A percentile compares a stretch with the other conserved stretches of the same genome.
Conservation (phyloP, 2,329 filamentous ascomycete species). For the Sphaerostilbella broomeana region DNA sequence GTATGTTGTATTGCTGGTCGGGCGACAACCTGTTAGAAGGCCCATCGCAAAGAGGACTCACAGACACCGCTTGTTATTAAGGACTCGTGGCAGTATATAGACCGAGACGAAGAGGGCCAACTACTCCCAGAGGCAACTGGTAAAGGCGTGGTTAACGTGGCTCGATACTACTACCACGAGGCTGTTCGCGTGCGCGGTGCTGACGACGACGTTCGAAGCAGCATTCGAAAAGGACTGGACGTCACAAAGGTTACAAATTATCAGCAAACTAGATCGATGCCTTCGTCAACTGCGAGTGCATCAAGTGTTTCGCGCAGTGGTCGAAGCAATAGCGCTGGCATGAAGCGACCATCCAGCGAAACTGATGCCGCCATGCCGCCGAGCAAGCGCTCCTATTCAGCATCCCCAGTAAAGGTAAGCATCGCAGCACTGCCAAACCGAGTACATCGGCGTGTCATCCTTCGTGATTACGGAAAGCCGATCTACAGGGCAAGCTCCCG, state of each 20-base stretch:
- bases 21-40: slow-evolving; percentile 40
- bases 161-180: slow-evolving; percentile 37
- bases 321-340: slow-evolving; percentile 18
- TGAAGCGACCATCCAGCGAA: slow-evolving; percentile 26
- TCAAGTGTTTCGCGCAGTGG: slow-evolving; percentile 14
- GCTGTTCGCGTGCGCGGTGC: slow-evolving; percentile 29
- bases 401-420: slow-evolving; percentile 22
- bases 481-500: slow-evolving; percentile 36
- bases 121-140: slow-evolving; percentile 31
- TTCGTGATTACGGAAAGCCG: slow-evolving; percentile 34
- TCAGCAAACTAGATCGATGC: slow-evolving; percentile 15
- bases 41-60: slow-evolving; percentile 28
- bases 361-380: slow-evolving; percentile 19
- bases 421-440: slow-evolving; percentile 25
- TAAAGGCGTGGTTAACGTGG: slow-evolving; percentile 32
- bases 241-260: slow-evolving; percentile 29
- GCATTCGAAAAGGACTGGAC: slow-evolving; percentile 28
- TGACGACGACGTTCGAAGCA: slow-evolving; percentile 30
- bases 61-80: slow-evolving; percentile 36
- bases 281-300: slow-evolving; percentile 5
- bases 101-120: slow-evolving; percentile 36
- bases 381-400: slow-evolving; percentile 26
- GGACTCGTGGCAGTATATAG: slow-evolving; percentile 37
- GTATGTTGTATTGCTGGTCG: slow-evolving; percentile 31
- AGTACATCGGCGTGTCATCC: slow-evolving; percentile 34